These are phyloP conservation scores for Elongisporangium prolatum DNA, from an alignment of 352 stramenopile species.

Conservation along the genomic window DNA sequence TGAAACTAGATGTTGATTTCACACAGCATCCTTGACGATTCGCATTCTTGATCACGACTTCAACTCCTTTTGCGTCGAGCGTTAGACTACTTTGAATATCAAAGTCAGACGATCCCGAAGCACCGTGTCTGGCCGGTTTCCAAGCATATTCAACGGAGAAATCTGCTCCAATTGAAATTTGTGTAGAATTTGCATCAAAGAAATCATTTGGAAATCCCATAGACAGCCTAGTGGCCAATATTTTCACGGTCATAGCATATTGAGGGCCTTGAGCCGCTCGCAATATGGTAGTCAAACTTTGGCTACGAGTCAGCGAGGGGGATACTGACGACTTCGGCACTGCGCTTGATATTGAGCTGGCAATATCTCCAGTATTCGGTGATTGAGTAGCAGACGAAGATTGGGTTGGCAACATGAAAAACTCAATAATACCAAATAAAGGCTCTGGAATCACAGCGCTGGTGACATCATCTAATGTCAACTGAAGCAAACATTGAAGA, in stretches of 20 bases:
- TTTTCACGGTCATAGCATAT: slow-evolving; percentile 39
- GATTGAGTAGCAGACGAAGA: not conserved
- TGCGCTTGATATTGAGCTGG: not conserved
- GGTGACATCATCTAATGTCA: slow-evolving; percentile 41
- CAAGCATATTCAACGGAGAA: slow-evolving; percentile 50
- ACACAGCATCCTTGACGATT: slow-evolving; percentile 63
- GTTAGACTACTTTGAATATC: slow-evolving; percentile 71
- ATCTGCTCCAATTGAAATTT: slow-evolving; percentile 51
- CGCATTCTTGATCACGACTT: slow-evolving; percentile 59
- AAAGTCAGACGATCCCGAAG: slow-evolving; percentile 25
- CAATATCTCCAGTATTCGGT: not conserved
- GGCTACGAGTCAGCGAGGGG: slow-evolving; percentile 14
- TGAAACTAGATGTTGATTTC: slow-evolving; percentile 4
- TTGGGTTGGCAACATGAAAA: slow-evolving; percentile 44
- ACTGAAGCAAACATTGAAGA: slow-evolving; percentile 39
- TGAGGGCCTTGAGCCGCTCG: slow-evolving; percentile 32
- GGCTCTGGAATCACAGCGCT: slow-evolving; percentile 50
- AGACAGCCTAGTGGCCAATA: slow-evolving; percentile 41
- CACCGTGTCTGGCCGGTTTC: slow-evolving; percentile 20
- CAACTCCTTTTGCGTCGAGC: slow-evolving; percentile 53
- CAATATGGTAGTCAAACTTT: slow-evolving; percentile 55
- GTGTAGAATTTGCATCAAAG: slow-evolving; percentile 28
- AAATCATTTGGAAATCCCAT: slow-evolving; percentile 55
- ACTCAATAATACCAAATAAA: slow-evolving; percentile 37
- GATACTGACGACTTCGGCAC: not conserved